Evolutionary conservation across 2,329 filamentous ascomycete genomes (phyloP).

Genomic region (Alternaria triticimaculans): DNA sequence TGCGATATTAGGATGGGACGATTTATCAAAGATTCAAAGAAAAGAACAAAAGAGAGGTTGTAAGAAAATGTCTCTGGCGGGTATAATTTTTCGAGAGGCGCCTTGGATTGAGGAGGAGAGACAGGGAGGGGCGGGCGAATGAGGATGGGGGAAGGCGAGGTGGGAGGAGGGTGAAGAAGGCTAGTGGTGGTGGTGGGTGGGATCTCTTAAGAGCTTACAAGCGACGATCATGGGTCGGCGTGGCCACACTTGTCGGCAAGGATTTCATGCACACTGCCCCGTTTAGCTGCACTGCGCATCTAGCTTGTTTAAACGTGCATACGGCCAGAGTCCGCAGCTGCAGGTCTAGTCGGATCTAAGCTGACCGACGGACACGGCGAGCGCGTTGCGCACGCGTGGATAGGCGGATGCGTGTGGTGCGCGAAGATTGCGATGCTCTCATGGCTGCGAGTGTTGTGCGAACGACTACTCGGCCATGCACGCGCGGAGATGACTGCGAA

Average conservation of each 20-base stretch:
- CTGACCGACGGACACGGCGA: slow-evolving; percentile 44
- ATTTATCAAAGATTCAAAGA: slow-evolving; percentile 40
- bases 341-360: slow-evolving; percentile 47
- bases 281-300: slow-evolving; percentile 47
- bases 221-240: slow-evolving; percentile 44
- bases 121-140: slow-evolving; percentile 50
- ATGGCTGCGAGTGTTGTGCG: slow-evolving; percentile 30
- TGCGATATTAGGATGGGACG: slow-evolving; percentile 47
- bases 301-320: slow-evolving; percentile 48
- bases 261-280: slow-evolving; percentile 49
- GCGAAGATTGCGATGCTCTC: slow-evolving; percentile 44
- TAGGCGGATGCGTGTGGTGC: slow-evolving; percentile 34
- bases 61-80: slow-evolving; percentile 46
- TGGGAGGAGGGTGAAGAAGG: slow-evolving; percentile 50
- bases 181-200: slow-evolving; percentile 47
- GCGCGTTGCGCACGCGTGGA: slow-evolving; percentile 42
- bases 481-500: slow-evolving; percentile 44
- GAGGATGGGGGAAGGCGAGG: slow-evolving; percentile 52
- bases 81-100: slow-evolving; percentile 43
- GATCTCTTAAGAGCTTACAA: slow-evolving; percentile 47
- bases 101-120: slow-evolving; percentile 45
- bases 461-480: slow-evolving; percentile 29
- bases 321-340: slow-evolving; percentile 44
- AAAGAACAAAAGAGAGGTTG: slow-evolving; percentile 44
- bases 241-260: slow-evolving; percentile 46